Conservation (phyloP, 805 yeast species). For the Wilhelminamyces savonicus region DNA sequence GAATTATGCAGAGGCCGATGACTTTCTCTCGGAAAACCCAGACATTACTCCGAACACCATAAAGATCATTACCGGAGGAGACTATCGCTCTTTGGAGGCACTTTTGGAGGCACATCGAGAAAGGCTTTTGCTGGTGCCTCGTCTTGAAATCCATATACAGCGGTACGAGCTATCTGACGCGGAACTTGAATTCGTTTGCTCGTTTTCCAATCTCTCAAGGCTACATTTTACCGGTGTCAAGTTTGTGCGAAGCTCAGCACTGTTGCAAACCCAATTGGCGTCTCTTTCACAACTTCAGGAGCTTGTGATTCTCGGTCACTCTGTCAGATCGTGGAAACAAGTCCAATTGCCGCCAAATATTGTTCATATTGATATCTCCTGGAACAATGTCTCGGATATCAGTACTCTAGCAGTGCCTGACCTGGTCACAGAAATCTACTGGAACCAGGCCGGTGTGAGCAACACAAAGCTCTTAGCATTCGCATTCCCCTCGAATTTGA, state of each 20-base stretch:
- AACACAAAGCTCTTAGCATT: constrained; percentile 2
- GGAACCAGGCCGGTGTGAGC: constrained; percentile 22
- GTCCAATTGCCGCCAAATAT: constrained; percentile 20
- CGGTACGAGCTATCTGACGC: constrained; percentile 12
- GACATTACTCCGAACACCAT: constrained; percentile 21
- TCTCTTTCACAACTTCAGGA: constrained; percentile 10
- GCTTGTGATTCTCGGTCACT: constrained; percentile 29
- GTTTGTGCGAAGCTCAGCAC: constrained; percentile 6
- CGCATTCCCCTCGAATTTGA: constrained; percentile 15
- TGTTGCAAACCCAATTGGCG: no score
- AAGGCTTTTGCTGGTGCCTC: constrained; percentile 7
- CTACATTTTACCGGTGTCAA: constrained; percentile 23
- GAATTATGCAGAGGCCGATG: constrained; percentile 25
- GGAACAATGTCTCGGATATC: constrained; percentile 22
- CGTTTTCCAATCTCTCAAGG: constrained; percentile 20
- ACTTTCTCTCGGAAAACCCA: constrained; percentile 21
- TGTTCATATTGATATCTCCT: constrained; percentile 27
- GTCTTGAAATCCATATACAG: constrained; percentile 25
- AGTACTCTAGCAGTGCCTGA: constrained; percentile 16
- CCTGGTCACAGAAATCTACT: constrained; percentile 19
- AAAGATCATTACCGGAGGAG: constrained; percentile 25
- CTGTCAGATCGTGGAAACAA: constrained; percentile 20
- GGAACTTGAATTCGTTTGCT: constrained; percentile 15
- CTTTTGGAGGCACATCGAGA: constrained; percentile 15
- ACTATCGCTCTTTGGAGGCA: constrained; percentile 19